A percentile compares a stretch with the other conserved stretches of the same genome.
Conservation (phyloP, 1,139 yeast genomes). For the Suhomyces kunorum region DNA sequence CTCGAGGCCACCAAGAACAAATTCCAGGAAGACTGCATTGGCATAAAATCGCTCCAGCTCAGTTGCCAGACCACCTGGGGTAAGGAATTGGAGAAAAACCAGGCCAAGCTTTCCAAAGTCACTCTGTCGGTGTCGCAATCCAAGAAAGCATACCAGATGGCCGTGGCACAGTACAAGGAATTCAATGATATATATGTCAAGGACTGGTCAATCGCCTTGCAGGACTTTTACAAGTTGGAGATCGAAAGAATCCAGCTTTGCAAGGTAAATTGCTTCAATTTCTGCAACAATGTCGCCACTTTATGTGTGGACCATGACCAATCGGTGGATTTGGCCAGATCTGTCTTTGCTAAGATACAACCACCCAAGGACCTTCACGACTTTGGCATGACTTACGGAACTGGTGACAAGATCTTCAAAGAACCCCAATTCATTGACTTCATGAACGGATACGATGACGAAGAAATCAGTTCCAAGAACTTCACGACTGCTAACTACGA, state of each 20-base stretch:
- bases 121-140: slow-evolving; percentile 48
- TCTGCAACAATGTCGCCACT: slow-evolving; percentile 73
- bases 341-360: slow-evolving; percentile 67
- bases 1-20: slow-evolving; percentile 49
- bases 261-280: slow-evolving; percentile 80
- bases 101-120: slow-evolving; percentile 60
- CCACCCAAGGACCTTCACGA: slow-evolving; percentile 59
- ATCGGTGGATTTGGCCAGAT: slow-evolving; percentile 68
- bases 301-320: slow-evolving; percentile 80
- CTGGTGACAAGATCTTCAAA: slow-evolving; percentile 65
- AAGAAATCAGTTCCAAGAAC: slow-evolving; percentile 15
- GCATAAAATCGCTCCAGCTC: slow-evolving; percentile 58
- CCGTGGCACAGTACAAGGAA: slow-evolving; percentile 61
- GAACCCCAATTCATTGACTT: slow-evolving; percentile 52
- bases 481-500: slow-evolving; percentile 34
- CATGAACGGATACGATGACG: slow-evolving; percentile 39
- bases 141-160: slow-evolving; percentile 59
- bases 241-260: slow-evolving; percentile 73
- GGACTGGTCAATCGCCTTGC: slow-evolving; percentile 77
- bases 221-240: slow-evolving; percentile 73
- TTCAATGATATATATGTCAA: slow-evolving; percentile 70
- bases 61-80: slow-evolving; percentile 78
- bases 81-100: slow-evolving; percentile 68
- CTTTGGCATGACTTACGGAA: slow-evolving; percentile 58
- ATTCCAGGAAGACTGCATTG: slow-evolving; percentile 61